A percentile compares a stretch with the other conserved stretches of the same genome.
These are phyloP conservation scores for Aspergillus mulundensis DNA, from an alignment of 495 filamentous ascomycete genomes.

Conservation along the genomic window DNA sequence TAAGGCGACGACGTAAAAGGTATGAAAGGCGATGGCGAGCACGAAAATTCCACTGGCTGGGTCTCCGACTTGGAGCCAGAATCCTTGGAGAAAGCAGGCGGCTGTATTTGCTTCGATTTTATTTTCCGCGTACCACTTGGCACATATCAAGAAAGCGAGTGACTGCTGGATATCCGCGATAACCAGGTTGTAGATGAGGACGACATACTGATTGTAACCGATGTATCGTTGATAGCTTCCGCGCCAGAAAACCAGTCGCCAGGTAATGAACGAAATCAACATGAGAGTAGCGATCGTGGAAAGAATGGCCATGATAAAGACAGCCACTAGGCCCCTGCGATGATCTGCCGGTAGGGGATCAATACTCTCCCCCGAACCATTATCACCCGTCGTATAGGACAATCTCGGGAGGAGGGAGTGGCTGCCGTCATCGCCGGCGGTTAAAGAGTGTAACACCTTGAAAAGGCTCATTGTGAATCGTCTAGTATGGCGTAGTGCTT, in stretches of 20 bases:
- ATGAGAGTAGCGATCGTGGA: slow-evolving; percentile 53
- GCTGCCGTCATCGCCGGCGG: slow-evolving; percentile 13
- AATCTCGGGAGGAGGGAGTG: slow-evolving; percentile 24
- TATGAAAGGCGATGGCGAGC: slow-evolving; percentile 65
- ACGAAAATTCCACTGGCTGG: slow-evolving; percentile 67
- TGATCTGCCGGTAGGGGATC: slow-evolving; percentile 49
- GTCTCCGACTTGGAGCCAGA: slow-evolving; percentile 69
- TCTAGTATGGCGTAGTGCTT: neutral
- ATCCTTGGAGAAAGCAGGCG: slow-evolving; percentile 66
- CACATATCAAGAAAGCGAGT: slow-evolving; percentile 62
- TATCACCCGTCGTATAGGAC: slow-evolving; percentile 9
- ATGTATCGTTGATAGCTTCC: slow-evolving; percentile 41
- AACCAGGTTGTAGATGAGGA: slow-evolving; percentile 70
- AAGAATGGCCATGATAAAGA: slow-evolving; percentile 54
- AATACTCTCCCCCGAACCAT: slow-evolving; percentile 21
- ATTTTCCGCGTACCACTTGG: slow-evolving; percentile 54
- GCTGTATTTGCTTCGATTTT: slow-evolving; percentile 52
- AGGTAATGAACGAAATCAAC: slow-evolving; percentile 54
- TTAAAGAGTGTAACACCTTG: slow-evolving; percentile 20
- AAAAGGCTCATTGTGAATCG: slow-evolving; percentile 25
- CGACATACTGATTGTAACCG: slow-evolving; percentile 66
- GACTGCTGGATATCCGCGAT: slow-evolving; percentile 71
- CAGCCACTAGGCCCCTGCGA: slow-evolving; percentile 48
- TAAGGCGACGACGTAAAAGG: slow-evolving; percentile 60
- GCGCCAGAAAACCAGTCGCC: slow-evolving; percentile 55